Evolutionary conservation across 1,284 basidiomycete genomes (phyloP), one percentile per base, ranked within the genome.

Genomic region (Boletellus sp.): DNA sequence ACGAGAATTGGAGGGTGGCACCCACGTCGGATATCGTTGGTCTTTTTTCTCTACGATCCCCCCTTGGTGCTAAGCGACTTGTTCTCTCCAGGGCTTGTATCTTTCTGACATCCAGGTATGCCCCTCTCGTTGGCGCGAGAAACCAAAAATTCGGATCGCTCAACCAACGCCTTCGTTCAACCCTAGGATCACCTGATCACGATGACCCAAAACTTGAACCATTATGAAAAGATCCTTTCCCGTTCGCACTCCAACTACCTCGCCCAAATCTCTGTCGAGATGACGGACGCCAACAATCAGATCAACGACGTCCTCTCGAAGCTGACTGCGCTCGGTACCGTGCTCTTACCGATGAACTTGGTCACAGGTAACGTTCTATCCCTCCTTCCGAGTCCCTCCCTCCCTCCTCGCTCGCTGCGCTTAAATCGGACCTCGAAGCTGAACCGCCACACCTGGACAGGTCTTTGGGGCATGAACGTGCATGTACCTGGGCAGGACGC

Each of bases 291-390:
- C 43, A 99, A 99, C 73, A 99, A 99, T 69, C 94, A 97, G 72
- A 99, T 98, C 73, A 99, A 99, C 71, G 94, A 99, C 66, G 95
- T 99, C 4, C 80, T 99, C 5, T 93, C 90, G n/a, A 98, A 98
- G 73, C 76, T 99, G 51, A 99, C 96, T 0, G 96, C 96, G 8
- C 78, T 99, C 32, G 96, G 96, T 82, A 98, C 96, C 0, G 85
- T 99, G 4, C 84, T 99, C 53, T 88, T 99, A 59, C 92, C 93
- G 14, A 95, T 96, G 93, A 96, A 96, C 68, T 70, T 97, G 65
- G 82, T 96, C 37, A 96, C 94, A 11, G 93, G 91, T 79, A 22
- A 36, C 5, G 32, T 38, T 14, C n/a, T 13, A 16, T 33, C 13
- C 11, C 6, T 2, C n/a, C 2, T 5, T 11, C n/a, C n/a, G n/a